Conservation (phyloP, 1,284 basidiomycete genomes). For the Hypsizygus ulmarius region DNA sequence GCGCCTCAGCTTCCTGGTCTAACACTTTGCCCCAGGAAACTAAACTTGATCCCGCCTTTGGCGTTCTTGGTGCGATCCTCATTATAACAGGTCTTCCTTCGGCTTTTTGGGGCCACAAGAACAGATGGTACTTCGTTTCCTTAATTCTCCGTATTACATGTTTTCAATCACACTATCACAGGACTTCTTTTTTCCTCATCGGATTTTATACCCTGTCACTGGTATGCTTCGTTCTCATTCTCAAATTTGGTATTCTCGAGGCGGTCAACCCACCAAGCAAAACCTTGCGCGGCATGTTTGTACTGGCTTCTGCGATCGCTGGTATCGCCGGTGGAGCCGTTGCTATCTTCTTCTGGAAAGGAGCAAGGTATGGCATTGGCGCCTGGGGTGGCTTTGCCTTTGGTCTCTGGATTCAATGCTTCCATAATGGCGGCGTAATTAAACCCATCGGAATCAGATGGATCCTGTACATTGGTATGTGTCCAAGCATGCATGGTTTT, state of each 20-base stretch:
- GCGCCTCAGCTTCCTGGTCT: conserved; percentile 2
- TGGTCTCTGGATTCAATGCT: conserved; percentile 85
- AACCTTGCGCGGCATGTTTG: conserved; percentile 85
- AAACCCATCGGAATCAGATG: conserved; percentile 74
- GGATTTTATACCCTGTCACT: conserved; percentile 88
- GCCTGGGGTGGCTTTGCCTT: conserved; percentile 88
- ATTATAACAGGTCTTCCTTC: conserved; percentile 89
- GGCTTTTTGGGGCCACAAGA: conserved; percentile 90
- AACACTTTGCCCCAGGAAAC: conserved; percentile 47
- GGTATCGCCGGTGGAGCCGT: conserved; percentile 82
- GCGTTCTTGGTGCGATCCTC: conserved; percentile 83
- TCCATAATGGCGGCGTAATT: conserved; percentile 81
- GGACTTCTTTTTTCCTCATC: conserved; percentile 91
- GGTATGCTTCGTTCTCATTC: conserved; percentile 83
- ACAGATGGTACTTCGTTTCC: conserved; percentile 66
- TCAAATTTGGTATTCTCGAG: conserved; percentile 83
- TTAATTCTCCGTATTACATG: conserved; percentile 15
- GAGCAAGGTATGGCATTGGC: conserved; percentile 81
- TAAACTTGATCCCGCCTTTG: conserved; percentile 84
- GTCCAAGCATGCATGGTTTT: conserved; percentile 17
- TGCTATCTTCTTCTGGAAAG: conserved; percentile 89
- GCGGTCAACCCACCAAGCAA: conserved; percentile 78
- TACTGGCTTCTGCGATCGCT: conserved; percentile 78
- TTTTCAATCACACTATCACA: conserved; percentile 28
- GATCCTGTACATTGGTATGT: conserved; percentile 82